Base-by-base conservation (phyloP, 2,329 filamentous ascomycete species). In the Capronia epimyces region DNA sequence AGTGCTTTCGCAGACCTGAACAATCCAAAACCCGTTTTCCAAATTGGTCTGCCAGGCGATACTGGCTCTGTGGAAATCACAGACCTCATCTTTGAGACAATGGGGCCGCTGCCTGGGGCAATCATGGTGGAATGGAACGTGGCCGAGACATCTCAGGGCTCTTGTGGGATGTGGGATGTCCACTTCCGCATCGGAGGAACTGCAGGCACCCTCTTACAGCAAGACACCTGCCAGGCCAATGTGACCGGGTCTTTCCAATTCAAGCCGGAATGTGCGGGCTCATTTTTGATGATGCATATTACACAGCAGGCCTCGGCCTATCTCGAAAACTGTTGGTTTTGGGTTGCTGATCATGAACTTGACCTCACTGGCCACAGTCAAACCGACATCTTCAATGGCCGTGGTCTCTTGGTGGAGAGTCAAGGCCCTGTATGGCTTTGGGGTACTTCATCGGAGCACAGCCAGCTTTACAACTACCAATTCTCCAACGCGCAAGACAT, bases 91-190 rank as follows among this genome's bases (percentile, higher is more conserved):
- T 85, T 97, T 61, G 81, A 88, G 69, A 95, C 89, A 24, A 79
- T 82, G 60, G 91, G 91, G 3, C 75, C 89, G 2, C 84, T 88
- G 56, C 86, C 89, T 0, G 91, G 91, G 59, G 91, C 89, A 15
- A 88, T 95, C 64, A 79, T 96, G 65, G 82, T 96, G 72, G 80
- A 96, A 68, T 96, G 89, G 86, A 96, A 96, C 70, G 75, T 95
- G 36, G 81, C 81, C 37, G 84, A 82, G 29, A 67, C 77, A 2
- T 60, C 75, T 69, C 49, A 65, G 20, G 89, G 88, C 41, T 79
- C 82, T 1, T 83, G 83, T 16, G 91, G 82, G 56, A 83, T 96
- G 70, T 98, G 90, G 87, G 93, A 98, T 64, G 84, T 90, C n/a
- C 93, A 98, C 75, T 85, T 93, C 72, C 88, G 93, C 64, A 81